phyloP scores from a whole-genome alignment of 805 yeast species.

The Candida gorgasii region DNA sequence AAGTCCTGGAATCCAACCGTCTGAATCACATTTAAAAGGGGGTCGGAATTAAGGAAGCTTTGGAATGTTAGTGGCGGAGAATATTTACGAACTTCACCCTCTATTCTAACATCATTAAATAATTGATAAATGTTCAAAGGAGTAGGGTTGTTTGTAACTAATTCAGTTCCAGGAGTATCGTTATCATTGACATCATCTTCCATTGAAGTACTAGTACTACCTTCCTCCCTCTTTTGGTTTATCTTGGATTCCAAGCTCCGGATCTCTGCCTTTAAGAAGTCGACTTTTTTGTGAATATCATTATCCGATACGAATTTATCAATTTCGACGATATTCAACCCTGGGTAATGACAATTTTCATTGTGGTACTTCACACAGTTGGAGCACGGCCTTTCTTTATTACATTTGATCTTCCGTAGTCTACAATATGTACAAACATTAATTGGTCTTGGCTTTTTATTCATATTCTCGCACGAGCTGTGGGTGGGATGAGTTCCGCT shows the following conservation, averaged over 20 bases:
- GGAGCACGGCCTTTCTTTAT: slow-evolving; percentile 14
- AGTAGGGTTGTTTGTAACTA: no score
- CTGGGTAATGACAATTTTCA: slow-evolving; percentile 13
- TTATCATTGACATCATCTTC: no score
- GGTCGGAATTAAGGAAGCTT: slow-evolving; percentile 11
- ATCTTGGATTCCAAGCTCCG: neutral
- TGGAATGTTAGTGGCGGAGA: slow-evolving; percentile 13
- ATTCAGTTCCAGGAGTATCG: neutral
- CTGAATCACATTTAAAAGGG: slow-evolving; percentile 2
- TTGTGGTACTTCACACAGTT: slow-evolving; percentile 13
- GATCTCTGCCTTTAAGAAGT: neutral
- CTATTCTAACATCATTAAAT: slow-evolving; percentile 7
- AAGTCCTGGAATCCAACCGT: slow-evolving; percentile 9
- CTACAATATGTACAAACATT: slow-evolving; percentile 18
- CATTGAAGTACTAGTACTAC: neutral
- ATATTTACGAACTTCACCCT: slow-evolving; percentile 8
- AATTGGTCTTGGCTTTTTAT: slow-evolving; percentile 20
- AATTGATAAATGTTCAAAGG: slow-evolving; percentile 9
- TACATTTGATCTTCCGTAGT: slow-evolving; percentile 15
- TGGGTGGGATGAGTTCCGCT: no score
- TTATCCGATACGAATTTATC: neutral
- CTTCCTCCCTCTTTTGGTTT: neutral
- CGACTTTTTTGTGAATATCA: neutral
- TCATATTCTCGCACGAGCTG: slow-evolving; percentile 3
- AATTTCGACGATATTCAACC: slow-evolving; percentile 4